Conservation (phyloP, 1,139 yeast species). For the Candida tropicalis region DNA sequence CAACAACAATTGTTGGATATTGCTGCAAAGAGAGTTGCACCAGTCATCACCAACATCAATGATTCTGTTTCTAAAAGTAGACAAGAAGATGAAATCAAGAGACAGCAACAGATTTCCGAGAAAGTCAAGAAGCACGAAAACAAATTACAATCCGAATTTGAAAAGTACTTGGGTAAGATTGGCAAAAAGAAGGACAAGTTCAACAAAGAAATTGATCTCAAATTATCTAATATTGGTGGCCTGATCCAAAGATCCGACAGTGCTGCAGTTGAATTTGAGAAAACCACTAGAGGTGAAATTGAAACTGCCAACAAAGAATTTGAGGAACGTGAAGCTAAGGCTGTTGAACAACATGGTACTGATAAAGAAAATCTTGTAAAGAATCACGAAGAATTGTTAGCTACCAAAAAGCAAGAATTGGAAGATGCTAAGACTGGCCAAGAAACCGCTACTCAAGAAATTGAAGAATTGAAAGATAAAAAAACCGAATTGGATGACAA, state of each 20-base stretch:
- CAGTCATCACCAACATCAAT: constrained; percentile 53
- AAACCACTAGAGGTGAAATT: constrained; percentile 43
- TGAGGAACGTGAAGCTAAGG: constrained; percentile 48
- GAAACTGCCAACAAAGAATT: constrained; percentile 49
- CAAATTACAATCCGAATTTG: constrained; percentile 45
- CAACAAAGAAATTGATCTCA: constrained; percentile 40
- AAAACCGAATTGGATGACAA: constrained; percentile 43
- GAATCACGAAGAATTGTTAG: constrained; percentile 51
- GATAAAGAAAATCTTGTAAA: constrained; percentile 48
- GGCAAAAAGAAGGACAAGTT: constrained; percentile 45
- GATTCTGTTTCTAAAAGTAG: constrained; percentile 52
- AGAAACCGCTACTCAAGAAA: constrained; percentile 47
- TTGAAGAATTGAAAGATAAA: constrained; percentile 46
- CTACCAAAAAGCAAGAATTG: constrained; percentile 52
- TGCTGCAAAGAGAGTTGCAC: constrained; percentile 59
- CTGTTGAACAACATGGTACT: constrained; percentile 47
- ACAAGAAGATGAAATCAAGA: constrained; percentile 48
- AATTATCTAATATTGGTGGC: constrained; percentile 34
- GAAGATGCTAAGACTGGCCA: constrained; percentile 51
- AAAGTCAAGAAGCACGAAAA: constrained; percentile 46
- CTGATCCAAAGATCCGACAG: constrained; percentile 34
- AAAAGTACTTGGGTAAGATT: constrained; percentile 41
- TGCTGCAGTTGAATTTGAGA: constrained; percentile 40
- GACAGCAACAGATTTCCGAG: constrained; percentile 40
- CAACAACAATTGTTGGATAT: constrained; percentile 58